Conservation (phyloP, 2,329 filamentous ascomycete species). For the Hypoxylon sp. region DNA sequence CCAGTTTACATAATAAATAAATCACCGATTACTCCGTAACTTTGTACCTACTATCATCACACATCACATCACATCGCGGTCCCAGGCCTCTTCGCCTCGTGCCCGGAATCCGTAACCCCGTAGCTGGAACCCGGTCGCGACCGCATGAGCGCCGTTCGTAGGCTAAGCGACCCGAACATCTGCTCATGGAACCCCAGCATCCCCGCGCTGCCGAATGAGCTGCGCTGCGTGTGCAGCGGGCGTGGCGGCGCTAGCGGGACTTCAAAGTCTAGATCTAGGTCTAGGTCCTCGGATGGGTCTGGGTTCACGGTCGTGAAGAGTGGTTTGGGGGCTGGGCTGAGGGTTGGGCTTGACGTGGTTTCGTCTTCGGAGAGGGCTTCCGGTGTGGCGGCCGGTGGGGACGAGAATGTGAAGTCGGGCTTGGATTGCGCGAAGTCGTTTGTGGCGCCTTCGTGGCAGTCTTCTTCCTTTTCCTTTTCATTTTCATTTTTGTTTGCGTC, state of each 20-base stretch:
- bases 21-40: background rate
- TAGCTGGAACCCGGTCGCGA: slow-evolving; percentile 27
- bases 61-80: slow-evolving; percentile 33
- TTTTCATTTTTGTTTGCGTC: background rate
- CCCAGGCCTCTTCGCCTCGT: slow-evolving; percentile 31
- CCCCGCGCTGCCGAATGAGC: slow-evolving; percentile 54
- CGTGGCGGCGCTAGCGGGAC: slow-evolving; percentile 1
- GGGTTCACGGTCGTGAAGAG: slow-evolving; percentile 5
- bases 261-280: slow-evolving; percentile 5
- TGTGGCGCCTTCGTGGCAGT: slow-evolving; percentile 5
- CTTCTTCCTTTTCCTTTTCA: background rate
- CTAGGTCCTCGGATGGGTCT: slow-evolving; percentile 33
- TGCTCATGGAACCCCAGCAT: slow-evolving; percentile 53
- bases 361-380: slow-evolving; percentile 23
- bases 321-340: background rate
- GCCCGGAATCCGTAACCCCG: background rate
- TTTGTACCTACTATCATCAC: too few species aligned
- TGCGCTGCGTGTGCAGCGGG: slow-evolving; percentile 39
- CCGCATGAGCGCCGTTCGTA: slow-evolving; percentile 44
- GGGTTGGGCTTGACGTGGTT: background rate
- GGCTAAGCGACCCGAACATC: slow-evolving; percentile 47
- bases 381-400: slow-evolving; percentile 42
- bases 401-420: slow-evolving; percentile 50
- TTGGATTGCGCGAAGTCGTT: slow-evolving; percentile 49
- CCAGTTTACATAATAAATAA: background rate